Percentiles rank a stretch among this genome's conserved stretches.
phyloP scores from a whole-genome alignment of 345 rosid genomes.

The Eucalyptus lansdowneana region DNA sequence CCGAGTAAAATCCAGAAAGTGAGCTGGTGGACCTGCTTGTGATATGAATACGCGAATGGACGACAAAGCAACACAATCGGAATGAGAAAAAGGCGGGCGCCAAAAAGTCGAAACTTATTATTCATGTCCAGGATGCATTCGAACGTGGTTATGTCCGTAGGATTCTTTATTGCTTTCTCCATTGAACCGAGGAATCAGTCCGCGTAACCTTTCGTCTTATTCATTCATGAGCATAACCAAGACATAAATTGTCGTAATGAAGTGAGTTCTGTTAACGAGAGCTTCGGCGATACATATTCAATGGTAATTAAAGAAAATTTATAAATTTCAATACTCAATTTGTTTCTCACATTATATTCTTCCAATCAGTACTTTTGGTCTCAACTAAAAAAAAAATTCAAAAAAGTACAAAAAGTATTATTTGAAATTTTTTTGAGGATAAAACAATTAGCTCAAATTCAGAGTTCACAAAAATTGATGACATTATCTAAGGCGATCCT shows the following conservation, averaged over 20 bases:
- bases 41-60: background rate
- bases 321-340: background rate
- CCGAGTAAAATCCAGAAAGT: rapidly evolving
- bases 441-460: background rate
- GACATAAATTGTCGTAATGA: background rate
- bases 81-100: background rate
- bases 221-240: background rate
- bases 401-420: no score
- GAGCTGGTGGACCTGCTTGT: background rate
- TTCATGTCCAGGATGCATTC: background rate
- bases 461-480: background rate
- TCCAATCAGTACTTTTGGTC: background rate
- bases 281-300: background rate
- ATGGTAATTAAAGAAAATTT: background rate
- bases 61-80: background rate
- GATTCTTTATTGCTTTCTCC: no score
- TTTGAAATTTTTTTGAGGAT: background rate
- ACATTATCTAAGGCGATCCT: background rate
- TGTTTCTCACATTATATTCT: no score
- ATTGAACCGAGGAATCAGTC: background rate
- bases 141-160: background rate
- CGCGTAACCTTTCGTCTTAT: background rate
- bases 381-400: no score
- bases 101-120: background rate
- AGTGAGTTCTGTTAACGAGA: background rate